Evolutionary conservation across 1,284 basidiomycete genomes (phyloP), one percentile per base, ranked within the genome.

Genomic region (Cystobasidium slooffiae): DNA sequence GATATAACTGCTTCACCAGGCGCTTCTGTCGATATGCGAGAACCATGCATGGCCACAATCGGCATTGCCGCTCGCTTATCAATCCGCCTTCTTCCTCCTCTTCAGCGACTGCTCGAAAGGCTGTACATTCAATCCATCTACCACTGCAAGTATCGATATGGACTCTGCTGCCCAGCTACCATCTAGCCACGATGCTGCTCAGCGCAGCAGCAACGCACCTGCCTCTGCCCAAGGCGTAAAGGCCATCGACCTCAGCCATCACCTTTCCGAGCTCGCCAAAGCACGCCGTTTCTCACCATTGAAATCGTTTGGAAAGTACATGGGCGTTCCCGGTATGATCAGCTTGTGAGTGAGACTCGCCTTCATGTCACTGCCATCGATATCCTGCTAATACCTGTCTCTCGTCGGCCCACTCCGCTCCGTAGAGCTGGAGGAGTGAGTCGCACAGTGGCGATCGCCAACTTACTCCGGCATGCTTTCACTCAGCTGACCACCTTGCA

Each of bases 271-370:
- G 18, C 76, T 90, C 44, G 83, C 89, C 2, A 85, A 84, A 75
- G 85, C 86, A 49, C 84, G 91, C 44, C 72, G 80, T 43, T 77
- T 83, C 1, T 90, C 87, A 56, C 88, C 89, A 1, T 83, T 93
- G 72, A 93, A 93, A 82, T 85, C 83, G 16, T 80, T 90, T 47
- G 85, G 85, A 77, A 87, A 86, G 80, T 89, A 88, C 79, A 82
- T 84, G 72, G 84, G 70, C 22, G 82, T 84, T 51, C 85, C 86
- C 14, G 87, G 86, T 39, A 64, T 88, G 31, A 85, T 89, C 75
- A 83, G 63, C 24, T 56, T 75, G 69, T 72, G 20, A 31, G 68
- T 43, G 4, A 10, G 14, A 41, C 12, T 20, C 24, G 2, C 20
- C 1, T 12, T 22, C 41, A 20, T 22, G 8, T 24, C 44, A 18